Evolutionary conservation across 2,329 filamentous ascomycete genomes (phyloP).

Genomic region (Arthrobotrys conoides): DNA sequence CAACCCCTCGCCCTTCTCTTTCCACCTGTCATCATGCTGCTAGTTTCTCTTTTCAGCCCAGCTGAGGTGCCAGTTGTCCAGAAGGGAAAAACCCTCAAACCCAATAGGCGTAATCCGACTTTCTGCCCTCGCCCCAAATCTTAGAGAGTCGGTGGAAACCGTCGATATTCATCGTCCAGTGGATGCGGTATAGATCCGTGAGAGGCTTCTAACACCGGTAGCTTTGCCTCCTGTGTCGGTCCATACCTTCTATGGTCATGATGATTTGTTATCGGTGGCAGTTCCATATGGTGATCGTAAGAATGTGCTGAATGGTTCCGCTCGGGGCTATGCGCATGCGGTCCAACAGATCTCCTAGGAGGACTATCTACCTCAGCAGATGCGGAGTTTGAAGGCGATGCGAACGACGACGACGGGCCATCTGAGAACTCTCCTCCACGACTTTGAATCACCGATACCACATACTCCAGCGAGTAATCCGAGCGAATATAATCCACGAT

Average conservation of each 20-base stretch:
- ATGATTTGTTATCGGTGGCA: constrained; percentile 50
- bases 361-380: constrained; percentile 52
- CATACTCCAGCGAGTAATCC: constrained; percentile 48
- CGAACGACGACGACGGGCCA: constrained; percentile 45
- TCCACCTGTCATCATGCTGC: constrained; percentile 10
- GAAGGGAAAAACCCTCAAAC: constrained; percentile 13
- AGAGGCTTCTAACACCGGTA: constrained; percentile 53
- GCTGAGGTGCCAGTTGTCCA: constrained; percentile 14
- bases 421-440: constrained; percentile 41
- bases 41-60: background rate
- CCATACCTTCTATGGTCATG: constrained; percentile 50
- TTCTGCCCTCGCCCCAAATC: background rate
- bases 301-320: constrained; percentile 9
- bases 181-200: constrained; percentile 17
- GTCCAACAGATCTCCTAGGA: constrained; percentile 27
- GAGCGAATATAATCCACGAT: constrained; percentile 57
- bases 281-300: constrained; percentile 39
- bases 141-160: constrained; percentile 57
- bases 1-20: constrained; percentile 10
- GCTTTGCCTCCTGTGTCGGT: constrained; percentile 27
- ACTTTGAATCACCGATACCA: constrained; percentile 49
- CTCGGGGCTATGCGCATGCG: constrained; percentile 45
- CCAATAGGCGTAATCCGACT: constrained; percentile 10
- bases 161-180: constrained; percentile 43
- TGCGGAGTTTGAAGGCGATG: constrained; percentile 52